Conservation (phyloP, 306 rosid genomes). For the Amphicarpaea edgeworthii region DNA sequence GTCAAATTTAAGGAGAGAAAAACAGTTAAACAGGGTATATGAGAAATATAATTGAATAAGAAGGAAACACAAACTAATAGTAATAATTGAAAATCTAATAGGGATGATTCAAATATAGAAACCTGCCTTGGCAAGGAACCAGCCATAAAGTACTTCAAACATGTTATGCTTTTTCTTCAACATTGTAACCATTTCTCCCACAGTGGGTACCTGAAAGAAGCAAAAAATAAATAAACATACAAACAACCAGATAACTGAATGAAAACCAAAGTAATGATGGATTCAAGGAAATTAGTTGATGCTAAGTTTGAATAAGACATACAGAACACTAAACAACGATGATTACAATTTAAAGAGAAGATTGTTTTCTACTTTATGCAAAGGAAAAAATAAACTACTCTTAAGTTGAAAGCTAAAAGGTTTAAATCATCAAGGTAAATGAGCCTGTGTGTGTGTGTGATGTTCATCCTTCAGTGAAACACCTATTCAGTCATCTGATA, state of each 20-base stretch:
- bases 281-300: conserved; percentile 17
- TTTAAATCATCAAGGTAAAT: conserved; percentile 38
- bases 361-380: neutral
- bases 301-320: conserved; percentile 12
- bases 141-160: conserved; percentile 84
- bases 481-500: conserved; percentile 20
- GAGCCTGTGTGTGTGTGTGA: neutral
- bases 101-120: conserved; percentile 37
- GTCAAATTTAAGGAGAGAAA: conserved; percentile 34
- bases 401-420: conserved; percentile 21
- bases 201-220: conserved; percentile 75
- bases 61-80: conserved; percentile 19
- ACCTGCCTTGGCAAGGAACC: conserved; percentile 97
- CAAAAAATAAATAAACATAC: conserved; percentile 36
- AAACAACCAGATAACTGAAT: conserved; percentile 36
- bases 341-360: conserved; percentile 1
- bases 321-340: conserved; percentile 3
- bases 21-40: conserved; percentile 12
- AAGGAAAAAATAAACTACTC: neutral
- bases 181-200: conserved; percentile 79
- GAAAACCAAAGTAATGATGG: conserved; percentile 40
- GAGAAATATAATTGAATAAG: conserved; percentile 27
- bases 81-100: conserved; percentile 12
- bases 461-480: neutral
- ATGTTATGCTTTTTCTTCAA: conserved; percentile 85